Conservation (phyloP, 23 red algal genomes). For the Chondrus crispus region DNA sequence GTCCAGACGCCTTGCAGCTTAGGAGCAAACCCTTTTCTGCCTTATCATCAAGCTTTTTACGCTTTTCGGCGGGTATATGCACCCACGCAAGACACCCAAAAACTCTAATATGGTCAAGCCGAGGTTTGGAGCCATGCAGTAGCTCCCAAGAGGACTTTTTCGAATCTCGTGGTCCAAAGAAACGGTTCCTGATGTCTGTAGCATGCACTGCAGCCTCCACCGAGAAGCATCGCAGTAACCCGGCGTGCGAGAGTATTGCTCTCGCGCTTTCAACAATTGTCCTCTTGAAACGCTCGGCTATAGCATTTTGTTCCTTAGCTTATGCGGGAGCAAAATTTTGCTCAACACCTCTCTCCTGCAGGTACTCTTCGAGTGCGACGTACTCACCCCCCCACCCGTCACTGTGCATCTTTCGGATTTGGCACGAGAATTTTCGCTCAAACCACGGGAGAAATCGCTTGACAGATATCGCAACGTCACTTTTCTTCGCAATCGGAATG, state of each 20-base stretch:
- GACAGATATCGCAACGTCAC: not conserved
- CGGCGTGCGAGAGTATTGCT: not conserved
- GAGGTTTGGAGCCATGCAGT: no score
- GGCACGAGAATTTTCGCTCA: not conserved
- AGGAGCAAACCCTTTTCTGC: not conserved
- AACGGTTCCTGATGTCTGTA: not conserved
- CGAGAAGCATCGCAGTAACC: not conserved
- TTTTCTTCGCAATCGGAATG: not conserved
- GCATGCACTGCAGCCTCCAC: not conserved
- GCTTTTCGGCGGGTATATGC: not conserved
- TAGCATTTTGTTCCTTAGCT: not conserved
- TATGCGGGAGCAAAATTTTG: not conserved
- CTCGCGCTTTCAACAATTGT: not conserved
- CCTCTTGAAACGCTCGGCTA: not conserved
- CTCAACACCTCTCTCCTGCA: not conserved
- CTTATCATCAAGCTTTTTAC: not conserved
- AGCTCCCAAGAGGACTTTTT: not conserved
- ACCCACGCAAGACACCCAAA: not conserved
- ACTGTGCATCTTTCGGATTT: not conserved
- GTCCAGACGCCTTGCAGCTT: not conserved
- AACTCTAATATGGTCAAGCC: not conserved
- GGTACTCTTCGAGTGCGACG: not conserved
- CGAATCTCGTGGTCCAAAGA: not conserved
- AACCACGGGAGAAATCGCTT: not conserved
- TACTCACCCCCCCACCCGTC: not conserved